Conservation (phyloP, 1,284 basidiomycete genomes). For the Cutaneotrichosporon cavernicola region DNA sequence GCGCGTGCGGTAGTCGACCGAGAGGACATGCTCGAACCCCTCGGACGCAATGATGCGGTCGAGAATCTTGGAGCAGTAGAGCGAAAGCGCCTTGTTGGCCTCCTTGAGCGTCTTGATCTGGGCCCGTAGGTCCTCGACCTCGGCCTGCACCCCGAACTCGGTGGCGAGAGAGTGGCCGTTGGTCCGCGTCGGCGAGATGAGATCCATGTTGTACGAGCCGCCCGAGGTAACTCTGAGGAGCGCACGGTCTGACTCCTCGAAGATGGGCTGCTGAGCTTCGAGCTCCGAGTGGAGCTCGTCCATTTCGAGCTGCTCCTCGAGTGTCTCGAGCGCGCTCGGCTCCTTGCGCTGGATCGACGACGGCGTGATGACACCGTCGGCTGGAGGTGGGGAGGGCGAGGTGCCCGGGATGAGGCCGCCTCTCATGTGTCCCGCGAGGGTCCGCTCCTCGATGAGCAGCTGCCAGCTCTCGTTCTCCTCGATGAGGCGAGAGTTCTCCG, state of each 20-base stretch:
- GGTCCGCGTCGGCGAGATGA: constrained; percentile 53
- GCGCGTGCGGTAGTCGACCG: constrained; percentile 69
- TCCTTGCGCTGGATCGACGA: constrained; percentile 13
- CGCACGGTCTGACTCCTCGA: constrained; percentile 36
- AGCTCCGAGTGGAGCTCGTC: constrained; percentile 41
- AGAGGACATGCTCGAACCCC: constrained; percentile 88
- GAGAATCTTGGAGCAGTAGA: constrained; percentile 94
- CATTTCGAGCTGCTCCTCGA: constrained; percentile 47
- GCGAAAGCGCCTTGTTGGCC: constrained; percentile 86
- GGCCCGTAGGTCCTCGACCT: constrained; percentile 70
- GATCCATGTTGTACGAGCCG: constrained; percentile 23
- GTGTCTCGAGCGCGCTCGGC: constrained; percentile 25
- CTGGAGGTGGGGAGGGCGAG: not conserved
- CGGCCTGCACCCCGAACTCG: constrained; percentile 75
- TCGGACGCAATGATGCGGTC: constrained; percentile 91
- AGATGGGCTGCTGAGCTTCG: constrained; percentile 30
- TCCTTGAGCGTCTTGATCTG: constrained; percentile 90
- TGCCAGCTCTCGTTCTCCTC: constrained; percentile 96
- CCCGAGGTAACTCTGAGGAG: constrained; percentile 1
- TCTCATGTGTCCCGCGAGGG: constrained; percentile 77
- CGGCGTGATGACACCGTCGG: not conserved
- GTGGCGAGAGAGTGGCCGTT: constrained; percentile 61
- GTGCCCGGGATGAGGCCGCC: constrained; percentile 36
- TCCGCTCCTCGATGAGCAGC: constrained; percentile 82
- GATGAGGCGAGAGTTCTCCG: constrained; percentile 40